Conservation (phyloP, 2,329 filamentous ascomycete species). For the Fusarium tupiense region DNA sequence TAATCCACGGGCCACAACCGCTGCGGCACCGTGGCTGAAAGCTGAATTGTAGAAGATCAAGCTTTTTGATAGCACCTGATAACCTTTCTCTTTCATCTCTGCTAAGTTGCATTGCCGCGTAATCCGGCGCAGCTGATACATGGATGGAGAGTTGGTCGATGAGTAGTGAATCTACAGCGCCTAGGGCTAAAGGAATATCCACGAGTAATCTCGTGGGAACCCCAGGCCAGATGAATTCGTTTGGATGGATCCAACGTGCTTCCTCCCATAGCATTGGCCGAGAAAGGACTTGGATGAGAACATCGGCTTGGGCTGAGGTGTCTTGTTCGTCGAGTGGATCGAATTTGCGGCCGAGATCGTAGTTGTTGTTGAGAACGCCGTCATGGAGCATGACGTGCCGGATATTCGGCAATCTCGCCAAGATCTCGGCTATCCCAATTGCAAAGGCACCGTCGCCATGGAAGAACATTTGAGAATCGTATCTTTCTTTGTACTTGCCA, state of each 20-base stretch:
- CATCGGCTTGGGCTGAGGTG: neutral
- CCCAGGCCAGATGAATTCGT: neutral
- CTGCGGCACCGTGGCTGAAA: neutral
- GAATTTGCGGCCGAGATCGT: neutral
- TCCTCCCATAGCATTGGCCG: neutral
- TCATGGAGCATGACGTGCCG: neutral
- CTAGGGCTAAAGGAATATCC: neutral
- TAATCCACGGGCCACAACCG: neutral
- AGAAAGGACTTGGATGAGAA: neutral
- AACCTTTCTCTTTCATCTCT: rapidly evolving
- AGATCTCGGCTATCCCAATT: rapidly evolving
- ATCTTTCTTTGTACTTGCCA: neutral
- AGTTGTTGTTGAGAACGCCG: neutral
- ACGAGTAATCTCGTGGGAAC: neutral
- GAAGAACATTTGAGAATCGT: rapidly evolving
- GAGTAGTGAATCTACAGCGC: rapidly evolving
- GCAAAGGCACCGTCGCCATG: neutral
- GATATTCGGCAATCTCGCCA: neutral
- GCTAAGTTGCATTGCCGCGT: neutral
- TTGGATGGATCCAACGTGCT: neutral
- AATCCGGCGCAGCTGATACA: neutral
- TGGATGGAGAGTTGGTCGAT: neutral
- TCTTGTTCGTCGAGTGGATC: neutral
- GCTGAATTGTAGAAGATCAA: neutral
- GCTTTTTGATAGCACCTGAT: neutral